A percentile compares a stretch with the other conserved stretches of the same genome.
These are phyloP conservation scores for Aspergillus nomiae DNA, from an alignment of 2,329 filamentous ascomycete species.

Conservation along the genomic window DNA sequence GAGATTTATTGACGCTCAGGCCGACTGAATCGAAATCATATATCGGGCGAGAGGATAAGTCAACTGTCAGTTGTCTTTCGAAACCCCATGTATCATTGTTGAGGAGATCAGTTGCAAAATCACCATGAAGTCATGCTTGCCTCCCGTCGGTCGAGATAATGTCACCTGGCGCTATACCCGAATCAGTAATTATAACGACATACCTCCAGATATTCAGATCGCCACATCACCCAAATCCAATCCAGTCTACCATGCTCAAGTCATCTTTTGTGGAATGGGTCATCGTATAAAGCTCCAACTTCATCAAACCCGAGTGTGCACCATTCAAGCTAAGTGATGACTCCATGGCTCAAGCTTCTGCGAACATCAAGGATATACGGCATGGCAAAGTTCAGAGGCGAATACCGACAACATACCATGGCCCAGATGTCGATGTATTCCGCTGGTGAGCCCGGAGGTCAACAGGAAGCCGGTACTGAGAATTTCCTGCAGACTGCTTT, in stretches of 20 bases:
- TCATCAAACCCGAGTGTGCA: not conserved
- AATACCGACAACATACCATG: conserved; percentile 28
- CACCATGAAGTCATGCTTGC: not conserved
- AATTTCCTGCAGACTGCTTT: not conserved
- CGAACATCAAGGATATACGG: conserved; percentile 2
- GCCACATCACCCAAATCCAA: not conserved
- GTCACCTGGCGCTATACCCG: not conserved
- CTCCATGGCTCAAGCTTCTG: not conserved
- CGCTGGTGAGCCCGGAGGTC: not conserved
- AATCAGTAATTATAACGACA: not conserved
- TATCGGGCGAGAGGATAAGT: not conserved
- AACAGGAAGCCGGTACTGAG: not conserved
- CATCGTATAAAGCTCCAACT: not conserved
- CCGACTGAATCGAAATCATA: not conserved
- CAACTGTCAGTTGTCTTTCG: not conserved
- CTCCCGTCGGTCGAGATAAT: not conserved
- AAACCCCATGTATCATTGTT: not conserved
- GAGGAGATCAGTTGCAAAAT: not conserved
- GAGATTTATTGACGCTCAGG: not conserved
- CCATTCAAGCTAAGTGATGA: not conserved
- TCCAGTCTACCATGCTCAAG: too few relatives aligned
- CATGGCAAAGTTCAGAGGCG: conserved; percentile 21
- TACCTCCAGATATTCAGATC: not conserved
- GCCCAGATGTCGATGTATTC: not conserved
- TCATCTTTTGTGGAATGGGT: not conserved